Conservation (phyloP, 2,329 filamentous ascomycete species). For the Xylaria arbuscula region DNA sequence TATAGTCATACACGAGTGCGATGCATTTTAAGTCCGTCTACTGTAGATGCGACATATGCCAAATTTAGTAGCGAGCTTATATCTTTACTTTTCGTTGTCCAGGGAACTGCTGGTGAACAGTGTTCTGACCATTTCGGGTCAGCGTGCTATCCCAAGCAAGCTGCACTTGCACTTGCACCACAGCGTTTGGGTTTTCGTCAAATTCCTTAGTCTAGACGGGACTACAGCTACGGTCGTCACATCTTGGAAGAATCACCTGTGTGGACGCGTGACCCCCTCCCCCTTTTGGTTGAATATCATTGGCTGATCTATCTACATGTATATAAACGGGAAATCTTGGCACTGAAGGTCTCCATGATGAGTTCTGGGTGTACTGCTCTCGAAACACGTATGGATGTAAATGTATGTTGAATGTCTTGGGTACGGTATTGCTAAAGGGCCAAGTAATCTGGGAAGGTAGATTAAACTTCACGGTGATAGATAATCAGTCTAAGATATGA, state of each 20-base stretch:
- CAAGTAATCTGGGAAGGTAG: no score
- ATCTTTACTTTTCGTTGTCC: not conserved
- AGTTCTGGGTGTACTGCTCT: not conserved
- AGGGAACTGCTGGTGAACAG: not conserved
- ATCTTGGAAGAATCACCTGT: slow-evolving; percentile 10
- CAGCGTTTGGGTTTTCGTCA: slow-evolving; percentile 2
- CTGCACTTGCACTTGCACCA: not conserved
- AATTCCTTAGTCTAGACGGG: not conserved
- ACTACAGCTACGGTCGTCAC: not conserved
- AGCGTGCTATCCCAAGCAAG: slow-evolving; percentile 5
- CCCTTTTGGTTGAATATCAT: slow-evolving; percentile 5
- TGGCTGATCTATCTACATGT: not conserved
- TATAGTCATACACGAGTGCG: not conserved
- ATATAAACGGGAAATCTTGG: slow-evolving; percentile 8
- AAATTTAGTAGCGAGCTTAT: not conserved
- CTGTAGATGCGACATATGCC: not conserved
- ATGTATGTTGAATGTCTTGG: not conserved
- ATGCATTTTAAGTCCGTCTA: not conserved
- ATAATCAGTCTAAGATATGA: no score
- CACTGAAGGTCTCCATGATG: slow-evolving; percentile 6
- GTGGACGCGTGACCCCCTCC: not conserved
- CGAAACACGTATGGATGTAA: not conserved
- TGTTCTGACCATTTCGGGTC: slow-evolving; percentile 1
- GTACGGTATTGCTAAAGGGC: no score
- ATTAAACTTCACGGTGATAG: no score